Evolutionary conservation across 2,329 filamentous ascomycete species (phyloP), one percentile per base, ranked within the genome.

Genomic region (Fusarium xyrophilum): DNA sequence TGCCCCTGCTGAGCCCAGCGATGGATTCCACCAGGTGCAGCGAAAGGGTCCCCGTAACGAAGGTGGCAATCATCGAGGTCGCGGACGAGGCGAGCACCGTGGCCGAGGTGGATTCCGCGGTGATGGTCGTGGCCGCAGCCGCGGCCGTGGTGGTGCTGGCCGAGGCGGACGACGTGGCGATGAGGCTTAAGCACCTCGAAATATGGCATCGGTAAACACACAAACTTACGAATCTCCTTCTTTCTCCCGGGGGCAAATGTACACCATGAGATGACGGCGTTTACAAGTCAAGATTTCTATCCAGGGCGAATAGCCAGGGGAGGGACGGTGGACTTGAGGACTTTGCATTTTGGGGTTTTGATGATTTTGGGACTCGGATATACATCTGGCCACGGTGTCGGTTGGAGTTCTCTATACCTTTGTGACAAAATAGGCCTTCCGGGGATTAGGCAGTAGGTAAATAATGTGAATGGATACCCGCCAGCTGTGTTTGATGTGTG

Each of bases 11-110:
- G 83, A 84, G 28, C 63, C 78, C 52, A 83, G 84, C 69, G 91
- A 93, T 74, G 91, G 91, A 27, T 93, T 93, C 83, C 88, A 90
- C 63, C 88, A 90, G 74, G 91, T 93, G 14, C 87, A 87, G 73
- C 86, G 87, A 74, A 86, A 86, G 77, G 84, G 84, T 61, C 83
- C 82, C 56, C 85, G 85, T 58, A 83, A 83, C 73, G 84, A 87
- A 57, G 82, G 81, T 36, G 77, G 80, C 57, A 79, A 73, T 62
- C 73, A 74, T 67, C 78, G 83, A 36, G 80, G 81, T 48, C 78
- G 81, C 40, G 81, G 84, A 38, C 82, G 84, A 65, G 82, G 83
- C 43, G 81, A 84, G 50, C 79, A 79, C 68, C 82, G 86, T 58
- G 85, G 85, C 32, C 82, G 86, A 64, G 84, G 84, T 57, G 84